These are phyloP conservation scores for Didymosphaeria variabile DNA, from an alignment of 2,329 filamentous ascomycete genomes.

Conservation along the genomic window DNA sequence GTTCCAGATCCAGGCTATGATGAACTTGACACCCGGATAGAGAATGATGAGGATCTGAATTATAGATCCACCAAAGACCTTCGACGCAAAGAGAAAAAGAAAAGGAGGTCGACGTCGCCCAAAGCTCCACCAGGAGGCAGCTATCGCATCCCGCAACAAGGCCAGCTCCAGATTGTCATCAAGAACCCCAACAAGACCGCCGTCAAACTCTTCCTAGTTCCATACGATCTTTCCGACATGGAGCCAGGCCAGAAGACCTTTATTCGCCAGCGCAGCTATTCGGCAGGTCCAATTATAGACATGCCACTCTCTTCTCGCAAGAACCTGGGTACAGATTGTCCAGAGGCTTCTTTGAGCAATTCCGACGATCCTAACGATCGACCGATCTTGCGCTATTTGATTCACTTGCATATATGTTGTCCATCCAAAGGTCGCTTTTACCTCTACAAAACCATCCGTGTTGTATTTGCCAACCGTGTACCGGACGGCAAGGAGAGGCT, in stretches of 20 bases:
- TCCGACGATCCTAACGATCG: conserved; percentile 65
- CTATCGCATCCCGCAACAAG: conserved; percentile 92
- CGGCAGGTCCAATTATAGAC: conserved; percentile 83
- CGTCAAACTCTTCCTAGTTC: conserved; percentile 93
- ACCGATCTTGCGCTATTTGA: conserved; percentile 84
- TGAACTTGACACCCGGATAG: conserved; percentile 34
- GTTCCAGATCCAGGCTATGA: conserved; percentile 34
- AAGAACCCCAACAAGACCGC: conserved; percentile 99
- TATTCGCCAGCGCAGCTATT: conserved; percentile 92
- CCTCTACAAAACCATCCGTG: conserved; percentile 88
- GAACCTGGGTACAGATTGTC: conserved; percentile 62
- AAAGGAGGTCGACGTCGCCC: conserved; percentile 64
- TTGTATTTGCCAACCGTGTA: conserved; percentile 96
- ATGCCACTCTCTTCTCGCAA: conserved; percentile 62
- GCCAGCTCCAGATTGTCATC: conserved; percentile 94
- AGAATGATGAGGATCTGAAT: conserved; percentile 26
- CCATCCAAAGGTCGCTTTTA: conserved; percentile 84
- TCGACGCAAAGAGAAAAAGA: conserved; percentile 64
- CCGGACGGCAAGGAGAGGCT: conserved; percentile 95
- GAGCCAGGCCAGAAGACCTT: conserved; percentile 94
- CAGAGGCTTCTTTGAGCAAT: conserved; percentile 62
- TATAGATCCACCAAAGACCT: conserved; percentile 42
- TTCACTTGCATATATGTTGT: conserved; percentile 93
- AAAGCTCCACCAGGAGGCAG: conserved; percentile 83
- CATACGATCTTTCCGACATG: conserved; percentile 93